Evolutionary conservation across 371 early-diverging fungal genomes (phyloP).

Genomic region (Parasitella parasitica): DNA sequence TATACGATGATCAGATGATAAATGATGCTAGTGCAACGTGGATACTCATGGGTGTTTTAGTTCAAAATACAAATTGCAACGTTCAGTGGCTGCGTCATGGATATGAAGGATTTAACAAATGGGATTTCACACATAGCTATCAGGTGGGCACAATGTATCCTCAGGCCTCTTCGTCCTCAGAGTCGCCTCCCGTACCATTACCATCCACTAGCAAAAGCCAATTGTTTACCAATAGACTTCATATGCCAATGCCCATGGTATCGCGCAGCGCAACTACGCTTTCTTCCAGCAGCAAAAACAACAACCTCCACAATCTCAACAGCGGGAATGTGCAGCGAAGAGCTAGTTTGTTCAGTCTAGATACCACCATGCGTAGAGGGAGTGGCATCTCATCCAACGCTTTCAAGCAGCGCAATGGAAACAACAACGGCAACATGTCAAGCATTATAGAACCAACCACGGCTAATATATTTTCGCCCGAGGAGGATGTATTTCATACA

Average conservation of each 20-base stretch:
- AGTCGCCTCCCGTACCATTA: constrained; percentile 17
- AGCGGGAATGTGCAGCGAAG: constrained; percentile 26
- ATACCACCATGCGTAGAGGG: constrained; percentile 27
- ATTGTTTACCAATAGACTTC: neutral
- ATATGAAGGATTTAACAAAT: constrained; percentile 42
- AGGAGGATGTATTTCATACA: constrained; percentile 9
- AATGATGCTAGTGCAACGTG: constrained; percentile 28
- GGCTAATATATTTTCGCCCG: neutral
- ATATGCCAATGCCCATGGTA: constrained; percentile 22
- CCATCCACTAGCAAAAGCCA: constrained; percentile 1
- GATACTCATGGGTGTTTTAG: constrained; percentile 17
- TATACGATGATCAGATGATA: constrained; percentile 57
- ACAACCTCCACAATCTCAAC: neutral
- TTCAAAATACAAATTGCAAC: constrained; percentile 4
- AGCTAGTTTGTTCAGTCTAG: constrained; percentile 44
- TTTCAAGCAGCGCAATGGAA: neutral
- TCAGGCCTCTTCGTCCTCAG: neutral
- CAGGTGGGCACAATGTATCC: neutral
- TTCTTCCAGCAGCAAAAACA: constrained; percentile 15
- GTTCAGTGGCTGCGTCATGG: constrained; percentile 52
- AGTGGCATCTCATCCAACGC: constrained; percentile 76
- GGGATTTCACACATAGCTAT: constrained; percentile 12
- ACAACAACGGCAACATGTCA: neutral
- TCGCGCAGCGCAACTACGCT: constrained; percentile 42
- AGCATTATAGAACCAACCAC: neutral